Base-by-base conservation (phyloP, 306 rosid genomes). In the Sicyos baderoa region DNA sequence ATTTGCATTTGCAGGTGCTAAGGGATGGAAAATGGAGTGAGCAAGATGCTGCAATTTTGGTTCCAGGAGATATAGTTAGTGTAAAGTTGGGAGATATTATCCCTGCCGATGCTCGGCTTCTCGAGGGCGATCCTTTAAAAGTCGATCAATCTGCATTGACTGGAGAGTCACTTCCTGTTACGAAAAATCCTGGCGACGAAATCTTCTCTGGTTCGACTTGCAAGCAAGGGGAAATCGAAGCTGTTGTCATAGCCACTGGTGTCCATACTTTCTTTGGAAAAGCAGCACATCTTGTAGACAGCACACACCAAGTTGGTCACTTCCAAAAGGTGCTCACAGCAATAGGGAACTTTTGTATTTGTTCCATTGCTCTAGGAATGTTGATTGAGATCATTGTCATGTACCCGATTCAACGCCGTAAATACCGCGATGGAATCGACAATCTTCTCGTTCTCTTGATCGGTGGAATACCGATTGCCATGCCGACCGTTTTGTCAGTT, bases 51-150 rank as follows among this genome's bases (percentile, higher is more conserved):
- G 82, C 98, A 73, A 85, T 93, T 76, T 80, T 93, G n/a, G 98
- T 93, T 70, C 98, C 98, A 6, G 98, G 98, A 45, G 98, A 93
- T 69, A 85, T 93, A 82, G 71, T 93, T 17, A 93, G 97, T 78
- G 75, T 93, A 79, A 93, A 93, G 68, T 81, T 93, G 44, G 98
- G 98, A 67, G 98, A 93, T 53, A 93, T 93, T 47, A 65, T 93
- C 76, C 98, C 98, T 12, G 98, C 98, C 13, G 98, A 93, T 85
- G 98, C 97, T 52, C 98, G 98, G 56, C 96, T 93, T 71, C 98
- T 93, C 1, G 98, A 93, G 74, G 98, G 98, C 51, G 98, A 93
- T 75, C 86, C 98, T 56, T 81, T 93, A 50, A 93, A 89, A 82
- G 29, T 92, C 55, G 97, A 92, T 73, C 97, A 92, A 70, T 92